phyloP scores from a whole-genome alignment of 495 filamentous ascomycete species.

The Aspergillus bridgeri region DNA sequence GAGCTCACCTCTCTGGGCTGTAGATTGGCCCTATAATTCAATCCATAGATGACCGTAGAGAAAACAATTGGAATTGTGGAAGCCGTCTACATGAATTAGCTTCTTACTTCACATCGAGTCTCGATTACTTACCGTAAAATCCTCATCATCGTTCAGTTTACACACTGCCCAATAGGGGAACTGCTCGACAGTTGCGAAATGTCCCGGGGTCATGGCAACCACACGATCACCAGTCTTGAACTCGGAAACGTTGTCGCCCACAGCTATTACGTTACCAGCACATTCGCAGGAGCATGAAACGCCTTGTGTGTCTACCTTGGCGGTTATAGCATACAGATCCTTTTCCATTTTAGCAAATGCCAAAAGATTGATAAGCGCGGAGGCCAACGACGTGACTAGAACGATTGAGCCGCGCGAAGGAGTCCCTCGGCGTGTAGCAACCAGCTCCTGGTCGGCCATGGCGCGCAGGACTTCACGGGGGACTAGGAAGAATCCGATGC shows the following conservation, averaged over 20 bases:
- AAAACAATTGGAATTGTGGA: slow-evolving; percentile 3
- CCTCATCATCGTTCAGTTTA: not conserved
- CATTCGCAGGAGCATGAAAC: slow-evolving; percentile 1
- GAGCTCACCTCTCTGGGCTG: not conserved
- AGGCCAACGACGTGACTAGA: too few species aligned
- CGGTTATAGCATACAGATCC: slow-evolving; percentile 7
- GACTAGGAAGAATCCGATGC: too few species aligned
- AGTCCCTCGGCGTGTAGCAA: too few species aligned
- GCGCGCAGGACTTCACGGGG: too few species aligned
- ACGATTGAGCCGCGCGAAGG: too few species aligned
- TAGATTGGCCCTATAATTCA: not conserved
- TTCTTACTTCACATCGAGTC: not conserved
- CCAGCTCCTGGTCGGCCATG: too few species aligned
- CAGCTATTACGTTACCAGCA: not conserved
- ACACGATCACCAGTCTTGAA: slow-evolving; percentile 6
- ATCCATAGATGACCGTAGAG: not conserved
- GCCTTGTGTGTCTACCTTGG: not conserved
- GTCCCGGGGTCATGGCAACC: slow-evolving; percentile 4
- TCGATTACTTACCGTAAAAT: not conserved
- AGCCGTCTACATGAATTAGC: not conserved
- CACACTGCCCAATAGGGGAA: slow-evolving; percentile 1
- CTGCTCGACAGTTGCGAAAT: not conserved
- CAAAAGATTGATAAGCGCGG: too few species aligned
- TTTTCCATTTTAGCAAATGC: not conserved
- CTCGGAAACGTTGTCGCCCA: not conserved